Evolutionary conservation across 2,329 filamentous ascomycete species (phyloP).

Genomic region (Huntiella decipiens): DNA sequence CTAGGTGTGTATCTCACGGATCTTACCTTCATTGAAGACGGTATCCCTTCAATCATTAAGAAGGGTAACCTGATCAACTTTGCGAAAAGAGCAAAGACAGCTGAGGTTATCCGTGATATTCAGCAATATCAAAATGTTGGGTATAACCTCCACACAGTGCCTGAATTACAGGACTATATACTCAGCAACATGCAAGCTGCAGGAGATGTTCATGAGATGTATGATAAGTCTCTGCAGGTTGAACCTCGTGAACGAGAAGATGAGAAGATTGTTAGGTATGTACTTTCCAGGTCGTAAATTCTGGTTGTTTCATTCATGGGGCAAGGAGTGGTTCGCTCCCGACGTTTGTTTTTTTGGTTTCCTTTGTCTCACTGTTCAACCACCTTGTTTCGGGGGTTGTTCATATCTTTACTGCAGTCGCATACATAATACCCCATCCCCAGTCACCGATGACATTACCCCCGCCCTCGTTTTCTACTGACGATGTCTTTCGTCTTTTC

Average conservation of each 20-base stretch:
- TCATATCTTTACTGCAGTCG: neutral
- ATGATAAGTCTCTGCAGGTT: conserved; percentile 83
- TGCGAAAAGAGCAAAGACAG: conserved; percentile 92
- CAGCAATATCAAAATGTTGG: conserved; percentile 97
- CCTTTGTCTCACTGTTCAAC: neutral
- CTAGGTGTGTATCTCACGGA: conserved; percentile 89
- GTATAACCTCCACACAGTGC: conserved; percentile 77
- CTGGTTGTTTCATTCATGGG: neutral
- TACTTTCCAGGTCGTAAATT: conserved; percentile 15
- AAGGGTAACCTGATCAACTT: conserved; percentile 97
- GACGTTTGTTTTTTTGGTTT: conserved; percentile 2
- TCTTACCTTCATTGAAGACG: conserved; percentile 95
- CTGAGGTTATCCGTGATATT: conserved; percentile 94
- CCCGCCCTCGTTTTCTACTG: neutral
- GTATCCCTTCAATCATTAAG: conserved; percentile 89
- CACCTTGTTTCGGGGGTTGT: conserved; percentile 1
- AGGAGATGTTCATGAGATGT: conserved; percentile 97
- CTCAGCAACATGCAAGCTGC: conserved; percentile 89
- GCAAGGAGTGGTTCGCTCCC: neutral
- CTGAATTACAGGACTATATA: conserved; percentile 91
- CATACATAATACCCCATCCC: neutral
- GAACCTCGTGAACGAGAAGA: conserved; percentile 94
- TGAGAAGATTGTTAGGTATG: conserved; percentile 97
- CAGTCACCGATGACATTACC: neutral
- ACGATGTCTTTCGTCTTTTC: neutral